phyloP scores from a whole-genome alignment of 371 early-diverging fungal genomes.

The Rhizopus stolonifer region DNA sequence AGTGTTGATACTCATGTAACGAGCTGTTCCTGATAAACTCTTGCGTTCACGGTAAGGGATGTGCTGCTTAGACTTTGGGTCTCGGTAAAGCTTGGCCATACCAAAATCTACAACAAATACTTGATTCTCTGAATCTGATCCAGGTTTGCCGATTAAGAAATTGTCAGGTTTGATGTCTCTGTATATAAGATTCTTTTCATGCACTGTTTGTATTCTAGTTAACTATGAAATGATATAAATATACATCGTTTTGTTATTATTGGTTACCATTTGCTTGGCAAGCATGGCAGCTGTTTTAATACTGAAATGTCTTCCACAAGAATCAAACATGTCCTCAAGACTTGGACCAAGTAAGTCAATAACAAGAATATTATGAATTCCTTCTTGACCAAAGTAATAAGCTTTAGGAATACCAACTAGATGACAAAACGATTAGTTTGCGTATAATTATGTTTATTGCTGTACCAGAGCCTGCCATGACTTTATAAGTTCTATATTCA shows the following conservation, averaged over 20 bases:
- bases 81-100: constrained; percentile 84
- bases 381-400: constrained; percentile 94
- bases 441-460: background rate
- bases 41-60: constrained; percentile 79
- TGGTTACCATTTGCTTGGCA: constrained; percentile 88
- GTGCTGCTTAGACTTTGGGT: constrained; percentile 79
- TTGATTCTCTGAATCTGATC: constrained; percentile 40
- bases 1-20: constrained; percentile 90
- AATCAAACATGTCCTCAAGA: constrained; percentile 95
- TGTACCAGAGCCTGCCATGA: constrained; percentile 76
- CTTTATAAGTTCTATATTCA: constrained; percentile 90
- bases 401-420: constrained; percentile 82
- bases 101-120: constrained; percentile 84
- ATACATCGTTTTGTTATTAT: background rate
- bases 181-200: constrained; percentile 91
- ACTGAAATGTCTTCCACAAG: constrained; percentile 85
- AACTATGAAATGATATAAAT: constrained; percentile 46
- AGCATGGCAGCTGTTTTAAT: constrained; percentile 93
- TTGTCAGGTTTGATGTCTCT: constrained; percentile 99
- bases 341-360: constrained; percentile 95
- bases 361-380: constrained; percentile 89
- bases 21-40: constrained; percentile 83
- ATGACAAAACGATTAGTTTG: background rate
- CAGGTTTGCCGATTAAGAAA: constrained; percentile 79
- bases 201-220: constrained; percentile 84